Base-by-base conservation (phyloP, 1,284 basidiomycete genomes). In the Cryptococcus neoformans region DNA sequence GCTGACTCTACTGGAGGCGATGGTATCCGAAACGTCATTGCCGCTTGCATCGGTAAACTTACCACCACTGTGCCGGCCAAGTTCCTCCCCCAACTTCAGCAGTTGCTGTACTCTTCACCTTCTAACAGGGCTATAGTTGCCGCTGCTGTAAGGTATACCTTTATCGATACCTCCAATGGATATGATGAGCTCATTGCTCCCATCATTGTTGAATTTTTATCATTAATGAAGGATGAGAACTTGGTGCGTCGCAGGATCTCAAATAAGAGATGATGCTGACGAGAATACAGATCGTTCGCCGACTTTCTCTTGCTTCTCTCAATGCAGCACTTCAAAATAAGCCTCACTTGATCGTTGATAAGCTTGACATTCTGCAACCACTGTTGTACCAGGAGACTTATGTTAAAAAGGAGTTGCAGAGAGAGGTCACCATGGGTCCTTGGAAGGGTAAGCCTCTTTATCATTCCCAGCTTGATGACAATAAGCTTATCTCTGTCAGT, bases 391-490 rank as follows among this genome's bases (percentile, higher is more conserved):
- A 83, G 49, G 91, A 95, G 78, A 95, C 92, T 0, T 76, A 83
- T 38, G 79, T 93, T 68, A 90, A 92, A 66, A 82, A 85, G 12
- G 86, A 89, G 40, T 84, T 97, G 54, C 88, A 97, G 67, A 85
- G 91, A 37, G 90, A 89, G 6, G 93, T 99, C 7, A 87, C 91
- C 70, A 98, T 99, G 96, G 96, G 96, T 12, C 96, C 96, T 0
- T 99, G 93, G 88, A 93, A 89, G 53, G 92, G 83, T 73, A 75
- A 80, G 75, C 71, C 56, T 8, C 42, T 42, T 16, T 8, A 6
- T 36, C 34, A 35, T 56, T 3, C 21, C 10, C 37, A 11, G 35
- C 4, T 9, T 45, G 6, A 2, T 1, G 4, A 17, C 17, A 39
- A 35, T 2, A 14, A 12, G 21, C 17, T 44, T 17, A 48, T 49